Evolutionary conservation across 768 basidiomycete species (phyloP), one percentile per base, ranked within the genome.

Genomic region (Tricholoma matsutake): DNA sequence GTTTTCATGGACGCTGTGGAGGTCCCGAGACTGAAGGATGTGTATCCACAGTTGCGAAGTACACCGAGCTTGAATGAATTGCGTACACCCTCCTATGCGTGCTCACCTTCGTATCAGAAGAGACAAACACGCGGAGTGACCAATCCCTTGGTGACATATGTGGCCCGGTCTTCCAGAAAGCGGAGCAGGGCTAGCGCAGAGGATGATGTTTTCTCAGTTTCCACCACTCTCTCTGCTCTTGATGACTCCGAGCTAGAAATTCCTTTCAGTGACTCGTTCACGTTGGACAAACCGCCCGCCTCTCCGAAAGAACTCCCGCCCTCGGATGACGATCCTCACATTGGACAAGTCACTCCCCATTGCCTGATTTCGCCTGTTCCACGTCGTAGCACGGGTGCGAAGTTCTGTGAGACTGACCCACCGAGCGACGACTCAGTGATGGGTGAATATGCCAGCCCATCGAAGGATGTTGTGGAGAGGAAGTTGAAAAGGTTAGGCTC

Each of bases 291-390:
- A 56, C 43, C 52, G 10, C 25, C 35, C 25, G 45, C 55, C 2
- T 62, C 66, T 14, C 63, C 64, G 13, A 53, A 53, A 32, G 51
- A 80, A 56, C 68, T 76, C 11, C 57, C 39, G 18, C 84, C 85
- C 2, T 89, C 88, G 3, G 88, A 90, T 64, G 87, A 91, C 60
- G 86, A 89, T 63, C 81, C 80, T 0, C 78, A 79, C 61, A 61
- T 83, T 28, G 87, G 87, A 0, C 86, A 88, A 69, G 85, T 89
- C 16, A 89, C 86, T 0, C 87, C 88, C n/a, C 81, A 82, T 61
- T 85, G 86, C 65, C 71, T 90, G 32, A 82, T 84, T 39, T 91
- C 88, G 7, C 87, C 88, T 6, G 79, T 76, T 20, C 71, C 81
- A 43, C 83, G 78, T 35, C 79, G 81, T 41, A 64, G 70, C 20